Conservation (phyloP, 306 rosid genomes). For the Inga laurina region DNA sequence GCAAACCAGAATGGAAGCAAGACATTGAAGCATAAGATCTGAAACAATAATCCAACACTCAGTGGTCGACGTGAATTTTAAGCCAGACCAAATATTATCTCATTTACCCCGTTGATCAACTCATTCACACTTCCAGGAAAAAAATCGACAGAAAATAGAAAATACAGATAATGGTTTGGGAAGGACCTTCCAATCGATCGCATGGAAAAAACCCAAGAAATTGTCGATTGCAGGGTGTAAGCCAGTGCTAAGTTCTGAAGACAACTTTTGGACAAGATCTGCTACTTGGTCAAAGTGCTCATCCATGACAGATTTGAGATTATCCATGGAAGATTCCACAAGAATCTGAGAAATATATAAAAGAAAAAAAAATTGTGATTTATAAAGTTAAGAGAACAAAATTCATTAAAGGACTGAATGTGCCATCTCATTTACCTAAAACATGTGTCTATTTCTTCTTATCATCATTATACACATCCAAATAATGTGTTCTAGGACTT, state of each 20-base stretch:
- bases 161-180: no score
- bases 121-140: background rate
- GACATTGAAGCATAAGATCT: background rate
- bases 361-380: no score
- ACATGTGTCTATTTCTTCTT: no score
- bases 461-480: no score
- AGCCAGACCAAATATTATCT: background rate
- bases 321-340: conserved; percentile 57
- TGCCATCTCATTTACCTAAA: no score
- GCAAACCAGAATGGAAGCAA: background rate
- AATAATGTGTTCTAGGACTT: no score
- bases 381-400: no score
- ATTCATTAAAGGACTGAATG: no score
- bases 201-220: conserved; percentile 85
- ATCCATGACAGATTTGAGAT: conserved; percentile 15
- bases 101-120: background rate
- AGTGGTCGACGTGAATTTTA: background rate
- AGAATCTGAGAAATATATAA: background rate
- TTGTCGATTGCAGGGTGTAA: conserved; percentile 75
- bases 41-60: background rate
- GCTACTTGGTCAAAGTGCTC: no score
- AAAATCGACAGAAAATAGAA: background rate
- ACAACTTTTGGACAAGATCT: conserved; percentile 46
- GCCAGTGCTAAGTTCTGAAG: conserved; percentile 73
- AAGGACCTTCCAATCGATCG: conserved; percentile 86